Evolutionary conservation across 2,329 filamentous ascomycete genomes (phyloP), one percentile per base, ranked within the genome.

Genomic region (Ophiocordyceps camponoti-floridani): DNA sequence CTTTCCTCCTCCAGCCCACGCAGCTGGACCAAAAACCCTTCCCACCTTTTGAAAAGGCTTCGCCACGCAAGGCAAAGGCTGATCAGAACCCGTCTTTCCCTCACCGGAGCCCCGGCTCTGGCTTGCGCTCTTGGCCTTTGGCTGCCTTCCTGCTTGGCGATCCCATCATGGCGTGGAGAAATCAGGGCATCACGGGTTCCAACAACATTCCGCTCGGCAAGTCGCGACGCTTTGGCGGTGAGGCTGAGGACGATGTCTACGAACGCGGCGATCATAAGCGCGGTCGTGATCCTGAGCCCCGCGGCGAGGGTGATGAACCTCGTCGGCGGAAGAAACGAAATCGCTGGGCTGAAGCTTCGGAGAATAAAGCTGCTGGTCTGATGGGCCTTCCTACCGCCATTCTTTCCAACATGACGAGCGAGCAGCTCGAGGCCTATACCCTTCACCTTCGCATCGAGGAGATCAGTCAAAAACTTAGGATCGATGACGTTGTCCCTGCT

Each of bases 361-460:
- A 98, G 67, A 98, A 98, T 69, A 98, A 98, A 73, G 91, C 91
- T 48, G 91, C 91, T 47, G 91, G 91, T 52, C 73, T 98, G 49
- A 96, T 98, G 88, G 91, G 91, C 47, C 73, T 98, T 53, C 87
- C 91, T 27, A 98, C 91, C 14, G 86, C 89, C 58, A 96, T 98
- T 62, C 80, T 89, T 64, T 87, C 88, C 50, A 88, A 89, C 66
- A 98, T 98, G 87, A 98, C 91, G 46, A 89, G 82, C 59, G 91
- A 98, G 66, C 91, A 98, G 72, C 77, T 96, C 45, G 91, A 98
- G 62, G 91, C 91, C 18, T 98, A 98, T 62, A 91, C 88, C 19
- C 71, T 96, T 53, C 89, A 98, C 66, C 69, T 98, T 58, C 86
- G 91, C 58, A 96, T 98, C 58, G 89, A 98, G 64, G 91, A 98